Base-by-base conservation (phyloP, 495 filamentous ascomycete species). In the Daldinia bambusicola region DNA sequence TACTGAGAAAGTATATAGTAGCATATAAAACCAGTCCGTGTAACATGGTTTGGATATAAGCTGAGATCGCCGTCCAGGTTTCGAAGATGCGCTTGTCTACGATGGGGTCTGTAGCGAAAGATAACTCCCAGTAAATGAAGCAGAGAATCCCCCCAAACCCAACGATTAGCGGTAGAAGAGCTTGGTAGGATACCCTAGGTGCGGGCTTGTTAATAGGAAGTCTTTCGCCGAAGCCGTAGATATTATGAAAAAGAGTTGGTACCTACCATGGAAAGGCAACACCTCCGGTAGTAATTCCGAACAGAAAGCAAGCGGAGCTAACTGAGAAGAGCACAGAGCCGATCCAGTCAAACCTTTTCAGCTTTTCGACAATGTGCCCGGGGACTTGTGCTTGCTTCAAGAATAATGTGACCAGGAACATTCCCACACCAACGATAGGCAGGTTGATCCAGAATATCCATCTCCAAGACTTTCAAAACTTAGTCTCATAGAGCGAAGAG, bases 1-100 rank as follows among this genome's bases (percentile, higher is more conserved):
- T 53, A 62, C 43, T 61, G 36, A 90, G 71, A 36, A 88, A 91
- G 65, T 91, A 90, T 1, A 92, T 71, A 1, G 87, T 73, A 13
- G 67, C 72, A 80, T 80, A 84, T 41, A 82, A 76, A 34, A 84
- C 70, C 43, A 81, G 76, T 31, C 80, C 88, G 72, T 84, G 89
- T 75, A 81, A 80, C 70, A 80, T 80, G 0, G 82, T 83, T 8
- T 75, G 84, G 26, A 86, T 51, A 51, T 78, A 77, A n/a, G 51
- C n/a, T 8, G 51, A 37, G 36, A 69, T 52, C 12, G 76, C 70
- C 32, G 79, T 90, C 73, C 84, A 76, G 37, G 70, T 75, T 32
- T 67, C 72, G 75, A 83, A 83, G 61, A 84, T 66, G 12, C 67
- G 60, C 30, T 82, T 70, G 22, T 75, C 70, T 37, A 87, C 79